Base-by-base conservation (phyloP, 495 filamentous ascomycete genomes). In the Mycothermus thermophilus region DNA sequence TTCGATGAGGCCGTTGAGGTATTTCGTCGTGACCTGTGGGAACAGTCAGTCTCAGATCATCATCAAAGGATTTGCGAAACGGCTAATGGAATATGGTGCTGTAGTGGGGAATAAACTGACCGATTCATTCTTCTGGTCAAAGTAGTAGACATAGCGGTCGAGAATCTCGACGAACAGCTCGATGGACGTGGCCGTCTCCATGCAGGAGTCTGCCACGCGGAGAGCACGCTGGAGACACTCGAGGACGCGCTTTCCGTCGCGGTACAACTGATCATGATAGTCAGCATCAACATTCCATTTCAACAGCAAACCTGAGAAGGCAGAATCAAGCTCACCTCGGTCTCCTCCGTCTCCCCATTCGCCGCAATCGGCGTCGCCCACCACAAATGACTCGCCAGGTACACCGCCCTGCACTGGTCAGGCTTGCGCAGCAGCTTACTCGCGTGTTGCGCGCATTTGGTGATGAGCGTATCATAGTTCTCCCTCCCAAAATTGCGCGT, bases 91-190 rank as follows among this genome's bases (percentile, higher is more conserved):
- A 3, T 17, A 12, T 17, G 0, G 8, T 5, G 10, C 22, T 11
- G 12, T 1, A 5, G 3, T 14, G 4, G 12, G 16, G 14, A 17
- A 18, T 21, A 22, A 27, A 56, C 78, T 59, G 62, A 84, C 88
- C 29, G 84, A 88, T 60, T 97, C 90, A 58, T 97, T 97, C 60
- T 93, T 85, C 49, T 96, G 85, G 58, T 97, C 90, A 60, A 94
- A 97, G 59, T 95, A 96, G 57, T 97, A 97, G 33, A 96, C 90
- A 59, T 96, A 97, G 53, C 90, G 74, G 51, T 96, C 94, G 40
- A 97, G 63, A 41, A 97, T 96, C 60, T 97, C 90, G 31, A 97
- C 90, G 50, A 97, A 97, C 26, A 97, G 67, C 60, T 97, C 90
- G 16, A 96, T 85, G 3, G 84, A 93, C 2, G 95, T 93, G 7